Evolutionary conservation across 2,329 filamentous ascomycete genomes (phyloP).

Genomic region (Penicillium sp.): DNA sequence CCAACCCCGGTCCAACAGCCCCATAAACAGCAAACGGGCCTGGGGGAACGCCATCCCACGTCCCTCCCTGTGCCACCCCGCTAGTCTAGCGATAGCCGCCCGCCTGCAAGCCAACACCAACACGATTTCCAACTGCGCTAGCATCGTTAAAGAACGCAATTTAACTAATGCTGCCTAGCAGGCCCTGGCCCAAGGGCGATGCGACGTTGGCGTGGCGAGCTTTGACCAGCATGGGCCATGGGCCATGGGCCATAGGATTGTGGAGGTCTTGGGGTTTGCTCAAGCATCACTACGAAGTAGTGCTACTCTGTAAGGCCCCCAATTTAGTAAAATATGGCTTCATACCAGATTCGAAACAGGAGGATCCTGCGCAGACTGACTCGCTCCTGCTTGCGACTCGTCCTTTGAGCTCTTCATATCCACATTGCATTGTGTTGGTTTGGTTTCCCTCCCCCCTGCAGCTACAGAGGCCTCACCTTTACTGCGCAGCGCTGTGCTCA

Average conservation of each 20-base stretch:
- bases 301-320: neutral
- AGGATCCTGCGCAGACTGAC: neutral
- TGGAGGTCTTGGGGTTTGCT: too few species aligned
- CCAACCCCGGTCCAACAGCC: neutral
- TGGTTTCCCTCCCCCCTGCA: neutral
- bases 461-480: neutral
- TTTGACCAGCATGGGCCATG: neutral
- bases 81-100: conserved; percentile 23
- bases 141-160: conserved; percentile 2
- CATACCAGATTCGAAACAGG: neutral
- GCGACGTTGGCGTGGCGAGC: conserved; percentile 5
- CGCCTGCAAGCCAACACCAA: conserved; percentile 12
- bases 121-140: neutral
- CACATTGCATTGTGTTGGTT: neutral
- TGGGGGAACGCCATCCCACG: conserved; percentile 12
- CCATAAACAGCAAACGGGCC: neutral
- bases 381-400: neutral
- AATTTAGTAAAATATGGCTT: neutral
- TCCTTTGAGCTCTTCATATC: neutral
- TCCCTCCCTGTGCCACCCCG: conserved; percentile 3
- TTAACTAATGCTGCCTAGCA: neutral
- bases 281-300: neutral
- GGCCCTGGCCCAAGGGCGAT: neutral
- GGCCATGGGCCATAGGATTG: neutral
- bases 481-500: neutral